A percentile compares a stretch with the other conserved stretches of the same genome.
Conservation (phyloP, 2,329 filamentous ascomycete species). For the Annulohypoxylon truncatum region DNA sequence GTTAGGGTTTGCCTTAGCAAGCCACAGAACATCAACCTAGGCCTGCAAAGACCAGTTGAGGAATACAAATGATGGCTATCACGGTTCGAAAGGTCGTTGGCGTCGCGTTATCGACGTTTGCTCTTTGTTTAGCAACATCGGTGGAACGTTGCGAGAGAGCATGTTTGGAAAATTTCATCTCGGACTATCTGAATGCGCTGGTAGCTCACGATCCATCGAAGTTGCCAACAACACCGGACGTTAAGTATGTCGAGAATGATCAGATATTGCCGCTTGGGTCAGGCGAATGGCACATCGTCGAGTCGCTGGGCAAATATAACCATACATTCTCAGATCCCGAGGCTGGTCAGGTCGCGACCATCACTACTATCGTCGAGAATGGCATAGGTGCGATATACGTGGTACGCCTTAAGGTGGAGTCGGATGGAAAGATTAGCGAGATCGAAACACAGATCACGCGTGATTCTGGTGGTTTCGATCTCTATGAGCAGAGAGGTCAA, state of each 20-base stretch:
- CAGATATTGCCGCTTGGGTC: constrained; percentile 29
- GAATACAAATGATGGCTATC: constrained; percentile 13
- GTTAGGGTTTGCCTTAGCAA: not conserved
- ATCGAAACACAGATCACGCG: constrained; percentile 36
- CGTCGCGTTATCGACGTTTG: constrained; percentile 12
- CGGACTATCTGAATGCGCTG: constrained; percentile 27
- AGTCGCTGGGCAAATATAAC: constrained; percentile 32
- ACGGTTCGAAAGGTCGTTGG: constrained; percentile 14
- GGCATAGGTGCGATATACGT: constrained; percentile 31
- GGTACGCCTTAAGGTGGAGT: constrained; percentile 31
- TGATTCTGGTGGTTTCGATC: constrained; percentile 20
- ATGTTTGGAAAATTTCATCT: constrained; percentile 26
- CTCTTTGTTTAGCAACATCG: constrained; percentile 1
- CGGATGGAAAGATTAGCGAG: constrained; percentile 33
- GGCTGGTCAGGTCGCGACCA: constrained; percentile 30
- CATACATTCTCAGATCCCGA: constrained; percentile 36
- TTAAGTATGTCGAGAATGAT: constrained; percentile 35
- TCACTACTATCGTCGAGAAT: constrained; percentile 33
- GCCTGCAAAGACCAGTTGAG: not conserved
- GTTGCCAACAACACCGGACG: constrained; percentile 22
- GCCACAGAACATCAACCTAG: not conserved
- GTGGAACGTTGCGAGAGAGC: constrained; percentile 22
- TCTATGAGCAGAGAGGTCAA: constrained; percentile 25
- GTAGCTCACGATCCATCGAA: constrained; percentile 29
- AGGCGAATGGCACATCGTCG: constrained; percentile 35